Base-by-base conservation (phyloP, 805 yeast genomes). In the Lipomyces mesembrius region DNA sequence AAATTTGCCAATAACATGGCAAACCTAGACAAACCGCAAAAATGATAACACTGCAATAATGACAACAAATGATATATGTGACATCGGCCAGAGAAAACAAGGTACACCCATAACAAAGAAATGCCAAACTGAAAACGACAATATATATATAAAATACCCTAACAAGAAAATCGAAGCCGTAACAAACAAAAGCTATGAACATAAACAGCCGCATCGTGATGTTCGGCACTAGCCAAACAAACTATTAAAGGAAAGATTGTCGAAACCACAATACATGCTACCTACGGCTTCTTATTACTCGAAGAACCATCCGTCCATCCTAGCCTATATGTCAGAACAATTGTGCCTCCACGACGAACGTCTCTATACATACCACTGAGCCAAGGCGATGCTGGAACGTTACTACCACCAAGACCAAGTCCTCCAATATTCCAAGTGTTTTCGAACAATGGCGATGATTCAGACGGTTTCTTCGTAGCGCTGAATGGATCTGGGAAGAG, bases 401-500 rank as follows among this genome's bases (percentile, higher is more conserved):
- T 55, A 14, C 34, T 29, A 34, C 55, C 25, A 22, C 35, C 60
- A 14, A 67, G 54, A n/a, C 70, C 59, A n/a, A 67, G 37, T n/a
- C 65, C 63, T 43, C 22, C 49, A 27, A 59, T 58, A 29, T 59
- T 64, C 70, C 70, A 67, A 8, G 70, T 63, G 57, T 46, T 61
- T 12, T 55, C 64, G 29, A 54, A 52, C 53, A 54, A 52, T n/a
- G 55, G 29, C 34, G 55, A 52, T 7, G 46, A 32, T 56, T 56
- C 59, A 34, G 59, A 32, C 34, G 11, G 37, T 14, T 52, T 20
- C 27, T 34, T 56, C 20, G 68, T 29, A 17, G 52, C 12, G 8
- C 63, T 59, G 11, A 62, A 12, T 14, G 63, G 35, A 7, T 67
- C 70, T 22, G 68, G 68, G 55, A 67, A 67, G 12, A 67, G 62